Conservation (phyloP, 2,329 filamentous ascomycete species). For the Septoria petroselini region DNA sequence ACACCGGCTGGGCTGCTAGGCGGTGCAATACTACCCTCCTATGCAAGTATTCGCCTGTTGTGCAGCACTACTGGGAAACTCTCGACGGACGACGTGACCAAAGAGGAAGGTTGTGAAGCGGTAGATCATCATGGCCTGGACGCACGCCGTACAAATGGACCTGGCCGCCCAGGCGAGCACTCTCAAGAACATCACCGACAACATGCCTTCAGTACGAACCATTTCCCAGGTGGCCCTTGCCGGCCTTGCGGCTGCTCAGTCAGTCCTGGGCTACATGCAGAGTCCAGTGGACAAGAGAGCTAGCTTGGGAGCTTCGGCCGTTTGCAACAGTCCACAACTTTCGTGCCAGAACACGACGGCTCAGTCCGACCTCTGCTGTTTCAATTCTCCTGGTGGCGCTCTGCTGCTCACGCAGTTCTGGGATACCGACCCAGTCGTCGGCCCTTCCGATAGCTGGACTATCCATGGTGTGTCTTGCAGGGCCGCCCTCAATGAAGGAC, state of each 20-base stretch:
- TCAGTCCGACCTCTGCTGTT: conserved; percentile 67
- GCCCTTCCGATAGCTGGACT: conserved; percentile 69
- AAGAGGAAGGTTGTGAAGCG: conserved; percentile 14
- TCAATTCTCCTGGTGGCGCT: conserved; percentile 68
- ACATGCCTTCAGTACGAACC: conserved; percentile 34
- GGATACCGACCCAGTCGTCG: conserved; percentile 64
- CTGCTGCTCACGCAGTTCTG: conserved; percentile 75
- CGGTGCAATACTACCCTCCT: conserved; percentile 1
- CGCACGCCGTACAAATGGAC: conserved; percentile 13
- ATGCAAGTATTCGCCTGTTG: conserved; percentile 9
- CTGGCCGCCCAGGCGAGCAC: conserved; percentile 10
- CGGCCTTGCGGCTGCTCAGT: conserved; percentile 31
- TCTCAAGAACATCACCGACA: conserved; percentile 22
- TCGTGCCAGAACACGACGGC: conserved; percentile 64
- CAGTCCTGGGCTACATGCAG: conserved; percentile 28
- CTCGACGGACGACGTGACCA: conserved; percentile 6
- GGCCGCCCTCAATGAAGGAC: no score
- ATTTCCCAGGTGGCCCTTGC: conserved; percentile 30
- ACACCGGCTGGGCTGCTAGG: neutral
- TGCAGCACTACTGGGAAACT: conserved; percentile 2
- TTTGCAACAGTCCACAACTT: conserved; percentile 46
- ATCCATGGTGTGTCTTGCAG: conserved; percentile 55
- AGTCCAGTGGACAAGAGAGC: conserved; percentile 17
- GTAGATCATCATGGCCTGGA: conserved; percentile 14
- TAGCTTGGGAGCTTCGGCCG: conserved; percentile 22